phyloP scores from a whole-genome alignment of 371 early-diverging fungal species.

The Zychaea mexicana region DNA sequence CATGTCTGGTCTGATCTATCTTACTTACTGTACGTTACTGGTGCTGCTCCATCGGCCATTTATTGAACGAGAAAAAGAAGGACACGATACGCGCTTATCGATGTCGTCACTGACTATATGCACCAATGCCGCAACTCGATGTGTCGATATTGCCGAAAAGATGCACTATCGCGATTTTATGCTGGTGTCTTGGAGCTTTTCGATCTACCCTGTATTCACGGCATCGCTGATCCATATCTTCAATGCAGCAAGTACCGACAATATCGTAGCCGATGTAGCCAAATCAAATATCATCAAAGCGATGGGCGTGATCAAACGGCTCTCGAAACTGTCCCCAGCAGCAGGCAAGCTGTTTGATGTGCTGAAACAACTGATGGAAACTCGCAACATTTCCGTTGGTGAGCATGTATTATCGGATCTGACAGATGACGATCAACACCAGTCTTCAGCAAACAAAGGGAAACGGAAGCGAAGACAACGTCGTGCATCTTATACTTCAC shows the following conservation, averaged over 20 bases:
- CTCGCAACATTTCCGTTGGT: constrained; percentile 29
- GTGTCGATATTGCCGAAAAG: constrained; percentile 44
- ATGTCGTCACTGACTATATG: constrained; percentile 59
- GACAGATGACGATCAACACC: constrained; percentile 10
- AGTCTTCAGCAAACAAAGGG: not conserved
- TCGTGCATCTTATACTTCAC: not conserved
- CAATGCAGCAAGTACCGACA: constrained; percentile 35
- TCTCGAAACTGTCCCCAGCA: constrained; percentile 28
- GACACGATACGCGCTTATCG: constrained; percentile 26
- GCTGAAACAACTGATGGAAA: constrained; percentile 26
- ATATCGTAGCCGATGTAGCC: constrained; percentile 33
- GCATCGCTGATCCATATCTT: constrained; percentile 46
- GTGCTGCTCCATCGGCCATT: constrained; percentile 61
- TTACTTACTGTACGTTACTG: constrained; percentile 52
- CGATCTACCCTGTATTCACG: constrained; percentile 54
- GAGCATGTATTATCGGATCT: constrained; percentile 8
- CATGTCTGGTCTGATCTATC: constrained; percentile 56
- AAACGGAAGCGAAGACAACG: constrained; percentile 9
- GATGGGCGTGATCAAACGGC: constrained; percentile 28
- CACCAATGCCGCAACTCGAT: constrained; percentile 57
- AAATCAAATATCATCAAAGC: constrained; percentile 31
- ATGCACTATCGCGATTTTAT: constrained; percentile 54
- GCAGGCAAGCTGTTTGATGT: constrained; percentile 26
- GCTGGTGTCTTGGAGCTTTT: constrained; percentile 51
- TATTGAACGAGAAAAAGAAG: constrained; percentile 39